Base-by-base conservation (phyloP, 768 basidiomycete species). In the Suillus decipiens region DNA sequence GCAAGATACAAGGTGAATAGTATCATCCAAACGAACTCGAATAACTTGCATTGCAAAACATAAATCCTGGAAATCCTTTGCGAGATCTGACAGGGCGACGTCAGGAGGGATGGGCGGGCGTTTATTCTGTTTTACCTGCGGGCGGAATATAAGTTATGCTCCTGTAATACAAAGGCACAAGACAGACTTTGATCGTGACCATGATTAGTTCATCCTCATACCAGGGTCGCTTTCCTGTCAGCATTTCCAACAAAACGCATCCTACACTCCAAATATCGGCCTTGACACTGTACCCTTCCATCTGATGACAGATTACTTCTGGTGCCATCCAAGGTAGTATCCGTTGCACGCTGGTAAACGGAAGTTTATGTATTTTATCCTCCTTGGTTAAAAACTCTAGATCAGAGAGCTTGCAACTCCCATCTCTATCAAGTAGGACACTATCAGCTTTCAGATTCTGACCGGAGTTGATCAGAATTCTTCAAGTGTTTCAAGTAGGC, bases 281-380 rank as follows among this genome's bases (percentile, higher is more conserved):
- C 78, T 99, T 99, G 72, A 90, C 93, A 69, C 93, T 95, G 76
- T 99, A 99, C 0, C 95, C 95, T 69, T 90, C 89, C 75, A 89
- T 88, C 73, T 90, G 86, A 47, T 90, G 89, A 66, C 94, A 89
- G 64, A 95, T 86, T 60, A 97, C 93, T 78, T 95, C 96, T 0
- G 96, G 96, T 14, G 96, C 96, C 96, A 99, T 98, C 96, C 97
- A 99, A 73, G 97, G 99, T 41, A 99, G 91, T 24, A 95, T 96
- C 28, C 97, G 96, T 74, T 95, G 92, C 93, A 99, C 95, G 34
- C 92, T 92, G 1, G 95, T 96, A 66, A 86, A 88, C 56, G 91
- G 90, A 69, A 86, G 85, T 60, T 88, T 83, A 66, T 92, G 87
- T 61, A 90, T 85, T 64, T 96, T 94, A 66, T 92, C 94, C 65